Percentiles rank a stretch among this genome's conserved stretches.
These are phyloP conservation scores for Colletotrichum spaethianum DNA, from an alignment of 2,329 filamentous ascomycete species.

Conservation along the genomic window DNA sequence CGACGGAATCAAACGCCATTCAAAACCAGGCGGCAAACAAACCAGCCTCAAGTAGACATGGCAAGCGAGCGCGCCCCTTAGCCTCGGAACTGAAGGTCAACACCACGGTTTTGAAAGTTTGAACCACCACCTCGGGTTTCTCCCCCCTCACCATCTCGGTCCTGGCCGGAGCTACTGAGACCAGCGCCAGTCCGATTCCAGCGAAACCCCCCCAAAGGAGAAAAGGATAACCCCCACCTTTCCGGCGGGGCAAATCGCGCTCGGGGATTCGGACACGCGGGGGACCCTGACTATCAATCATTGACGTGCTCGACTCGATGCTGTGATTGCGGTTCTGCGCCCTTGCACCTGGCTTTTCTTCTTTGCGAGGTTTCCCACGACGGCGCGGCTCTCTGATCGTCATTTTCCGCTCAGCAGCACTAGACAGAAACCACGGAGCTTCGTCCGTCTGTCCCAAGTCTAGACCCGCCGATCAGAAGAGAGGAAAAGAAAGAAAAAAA, in stretches of 20 bases:
- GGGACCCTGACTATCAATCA: constrained; percentile 23
- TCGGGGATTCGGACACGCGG: constrained; percentile 21
- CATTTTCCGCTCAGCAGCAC: neutral
- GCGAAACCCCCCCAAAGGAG: neutral
- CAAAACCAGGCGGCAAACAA: neutral
- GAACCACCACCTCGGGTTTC: neutral
- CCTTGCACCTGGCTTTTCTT: neutral
- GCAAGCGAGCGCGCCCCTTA: neutral
- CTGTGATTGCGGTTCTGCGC: neutral
- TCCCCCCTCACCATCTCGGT: neutral
- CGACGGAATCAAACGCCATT: neutral
- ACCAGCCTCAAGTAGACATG: neutral
- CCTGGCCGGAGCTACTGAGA: neutral
- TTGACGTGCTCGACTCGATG: constrained; percentile 38
- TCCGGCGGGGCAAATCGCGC: constrained; percentile 34
- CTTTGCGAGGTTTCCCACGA: neutral
- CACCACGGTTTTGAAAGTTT: neutral
- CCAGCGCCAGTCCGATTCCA: constrained; percentile 8
- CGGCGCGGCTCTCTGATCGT: neutral
- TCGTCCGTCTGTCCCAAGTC: neutral
- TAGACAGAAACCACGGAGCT: too few species aligned
- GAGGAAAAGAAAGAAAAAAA: too few species aligned
- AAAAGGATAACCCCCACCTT: constrained; percentile 22
- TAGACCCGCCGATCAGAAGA: neutral
- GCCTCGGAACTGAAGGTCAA: neutral